Conservation (phyloP, 495 filamentous ascomycete genomes). For the Hypoxylon crocopeplum region DNA sequence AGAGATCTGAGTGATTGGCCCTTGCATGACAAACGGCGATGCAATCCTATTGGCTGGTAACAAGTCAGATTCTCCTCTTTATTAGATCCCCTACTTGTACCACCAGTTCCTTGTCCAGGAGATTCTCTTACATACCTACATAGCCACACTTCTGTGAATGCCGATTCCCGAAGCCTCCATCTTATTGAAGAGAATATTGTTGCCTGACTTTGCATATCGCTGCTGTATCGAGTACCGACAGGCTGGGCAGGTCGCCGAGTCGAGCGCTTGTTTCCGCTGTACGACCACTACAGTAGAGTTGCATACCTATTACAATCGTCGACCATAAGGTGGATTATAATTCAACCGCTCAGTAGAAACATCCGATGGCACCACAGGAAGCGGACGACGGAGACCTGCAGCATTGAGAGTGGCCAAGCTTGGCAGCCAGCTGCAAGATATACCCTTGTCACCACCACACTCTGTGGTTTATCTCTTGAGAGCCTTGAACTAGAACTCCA, state of each 20-base stretch:
- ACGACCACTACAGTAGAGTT: constrained; percentile 9
- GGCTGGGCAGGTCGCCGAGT: constrained; percentile 28
- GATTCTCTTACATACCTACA: background rate
- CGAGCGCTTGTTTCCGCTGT: constrained; percentile 20
- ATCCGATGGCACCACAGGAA: constrained; percentile 3
- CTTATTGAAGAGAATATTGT: background rate
- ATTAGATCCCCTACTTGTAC: constrained; percentile 10
- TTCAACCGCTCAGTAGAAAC: constrained; percentile 21
- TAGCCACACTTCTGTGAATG: constrained; percentile 16
- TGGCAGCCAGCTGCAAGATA: constrained; percentile 9
- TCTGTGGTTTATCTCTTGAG: background rate
- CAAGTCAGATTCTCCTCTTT: constrained; percentile 10
- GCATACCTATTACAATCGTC: constrained; percentile 14
- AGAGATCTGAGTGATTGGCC: constrained; percentile 19
- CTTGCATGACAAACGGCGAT: constrained; percentile 6
- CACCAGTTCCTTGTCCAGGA: background rate
- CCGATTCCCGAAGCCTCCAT: constrained; percentile 20
- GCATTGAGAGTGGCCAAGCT: constrained; percentile 5
- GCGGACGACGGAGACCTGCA: constrained; percentile 5
- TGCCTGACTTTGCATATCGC: constrained; percentile 27
- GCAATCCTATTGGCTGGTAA: constrained; percentile 16
- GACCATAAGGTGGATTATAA: constrained; percentile 17
- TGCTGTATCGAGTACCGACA: constrained; percentile 33
- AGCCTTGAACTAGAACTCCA: constrained; percentile 5
- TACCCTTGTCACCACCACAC: constrained; percentile 6